Evolutionary conservation across 2,329 filamentous ascomycete species (phyloP).

Genomic region (Botrytis squamosa): DNA sequence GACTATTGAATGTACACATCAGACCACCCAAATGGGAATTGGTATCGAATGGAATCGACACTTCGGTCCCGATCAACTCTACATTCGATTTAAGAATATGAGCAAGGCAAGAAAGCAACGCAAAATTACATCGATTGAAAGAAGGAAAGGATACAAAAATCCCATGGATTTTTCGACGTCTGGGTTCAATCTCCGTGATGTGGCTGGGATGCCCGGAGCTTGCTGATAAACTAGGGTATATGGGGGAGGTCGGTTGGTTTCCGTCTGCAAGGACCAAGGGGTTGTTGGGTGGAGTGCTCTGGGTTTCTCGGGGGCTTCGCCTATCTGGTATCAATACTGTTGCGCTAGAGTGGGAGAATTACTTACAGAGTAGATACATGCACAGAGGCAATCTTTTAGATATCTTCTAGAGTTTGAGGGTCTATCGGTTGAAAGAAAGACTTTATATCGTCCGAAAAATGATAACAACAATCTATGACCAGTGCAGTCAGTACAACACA

Average conservation of each 20-base stretch:
- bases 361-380: not conserved
- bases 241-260: not conserved
- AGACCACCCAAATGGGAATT: not conserved
- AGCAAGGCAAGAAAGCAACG: not conserved
- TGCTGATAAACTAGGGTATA: not conserved
- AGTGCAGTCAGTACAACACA: not conserved
- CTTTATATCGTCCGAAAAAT: not conserved
- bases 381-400: not conserved
- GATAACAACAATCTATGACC: not conserved
- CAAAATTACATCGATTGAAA: not conserved
- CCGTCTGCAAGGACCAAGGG: not conserved
- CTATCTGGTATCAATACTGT: not conserved
- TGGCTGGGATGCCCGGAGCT: not conserved
- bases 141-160: not conserved
- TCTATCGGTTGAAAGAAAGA: not conserved
- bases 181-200: slow-evolving; percentile 6
- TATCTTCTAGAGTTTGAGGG: not conserved
- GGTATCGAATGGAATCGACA: not conserved
- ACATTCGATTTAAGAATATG: too few relatives aligned
- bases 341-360: not conserved
- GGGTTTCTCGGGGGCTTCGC: not conserved
- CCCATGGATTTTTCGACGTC: not conserved
- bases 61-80: not conserved
- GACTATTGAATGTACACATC: not conserved
- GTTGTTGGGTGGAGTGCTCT: not conserved